Percentiles rank a stretch among this genome's conserved stretches.
These are phyloP conservation scores for Gonapodya prolifera DNA, from an alignment of 192 early-diverging fungal genomes.

Conservation along the genomic window DNA sequence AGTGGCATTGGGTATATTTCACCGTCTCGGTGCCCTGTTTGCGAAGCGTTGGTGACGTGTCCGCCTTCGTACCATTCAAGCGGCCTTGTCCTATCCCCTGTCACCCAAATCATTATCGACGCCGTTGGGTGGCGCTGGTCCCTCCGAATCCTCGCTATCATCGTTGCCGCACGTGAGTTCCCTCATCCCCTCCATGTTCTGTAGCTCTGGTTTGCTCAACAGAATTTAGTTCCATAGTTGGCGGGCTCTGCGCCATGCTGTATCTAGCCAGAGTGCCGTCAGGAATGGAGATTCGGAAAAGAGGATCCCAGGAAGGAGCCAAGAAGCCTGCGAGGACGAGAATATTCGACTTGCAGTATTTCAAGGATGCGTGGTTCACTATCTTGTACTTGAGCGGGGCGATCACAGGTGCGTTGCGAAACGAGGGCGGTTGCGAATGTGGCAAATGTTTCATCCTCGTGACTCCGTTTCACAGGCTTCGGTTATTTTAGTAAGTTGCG, in stretches of 20 bases:
- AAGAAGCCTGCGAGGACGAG: neutral
- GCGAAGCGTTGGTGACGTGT: neutral
- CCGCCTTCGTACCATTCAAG: neutral
- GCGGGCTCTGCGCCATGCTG: neutral
- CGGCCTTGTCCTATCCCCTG: neutral
- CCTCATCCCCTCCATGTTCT: neutral
- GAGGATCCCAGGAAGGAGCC: neutral
- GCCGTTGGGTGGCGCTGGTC: neutral
- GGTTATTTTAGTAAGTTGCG: constrained; percentile 1
- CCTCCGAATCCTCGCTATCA: neutral
- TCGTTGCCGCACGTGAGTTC: neutral
- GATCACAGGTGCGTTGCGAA: too few relatives aligned
- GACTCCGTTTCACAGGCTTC: too few relatives aligned
- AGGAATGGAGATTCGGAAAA: neutral
- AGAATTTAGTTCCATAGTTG: neutral
- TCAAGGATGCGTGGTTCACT: neutral
- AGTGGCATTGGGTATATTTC: neutral
- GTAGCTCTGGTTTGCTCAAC: neutral
- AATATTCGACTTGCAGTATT: neutral
- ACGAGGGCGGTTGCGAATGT: too few relatives aligned
- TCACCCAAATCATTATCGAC: constrained; percentile 1
- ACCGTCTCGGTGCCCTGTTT: neutral
- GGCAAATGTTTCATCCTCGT: too few relatives aligned
- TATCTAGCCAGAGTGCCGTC: neutral
- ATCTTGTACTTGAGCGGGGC: neutral